Percentiles rank a stretch among this genome's conserved stretches.
phyloP scores from a whole-genome alignment of 768 basidiomycete species.

The Cyathus striatus region DNA sequence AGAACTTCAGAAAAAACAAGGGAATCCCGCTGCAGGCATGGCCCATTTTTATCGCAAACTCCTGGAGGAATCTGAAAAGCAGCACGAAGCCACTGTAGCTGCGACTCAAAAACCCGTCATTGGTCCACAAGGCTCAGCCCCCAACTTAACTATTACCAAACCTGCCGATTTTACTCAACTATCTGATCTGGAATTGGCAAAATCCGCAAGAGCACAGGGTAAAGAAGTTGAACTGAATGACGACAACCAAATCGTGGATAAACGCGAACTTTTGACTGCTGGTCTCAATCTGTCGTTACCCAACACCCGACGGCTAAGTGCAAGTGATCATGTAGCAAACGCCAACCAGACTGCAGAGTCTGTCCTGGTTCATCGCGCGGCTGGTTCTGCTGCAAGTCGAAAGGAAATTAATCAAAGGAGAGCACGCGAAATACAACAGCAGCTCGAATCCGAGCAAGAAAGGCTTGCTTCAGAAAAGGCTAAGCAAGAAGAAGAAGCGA shows the following conservation, averaged over 20 bases:
- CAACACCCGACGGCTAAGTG: conserved; percentile 69
- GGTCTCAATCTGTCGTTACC: conserved; percentile 88
- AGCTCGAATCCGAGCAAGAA: conserved; percentile 72
- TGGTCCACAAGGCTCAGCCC: conserved; percentile 58
- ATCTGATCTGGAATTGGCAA: conserved; percentile 75
- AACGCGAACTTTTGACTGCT: conserved; percentile 85
- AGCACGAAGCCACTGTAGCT: conserved; percentile 84
- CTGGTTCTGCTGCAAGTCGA: conserved; percentile 75
- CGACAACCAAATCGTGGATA: conserved; percentile 96
- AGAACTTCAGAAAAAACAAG: conserved; percentile 61
- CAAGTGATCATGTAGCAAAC: conserved; percentile 24
- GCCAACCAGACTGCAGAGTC: conserved; percentile 8
- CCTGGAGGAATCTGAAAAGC: conserved; percentile 72
- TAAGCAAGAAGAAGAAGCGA: conserved; percentile 57
- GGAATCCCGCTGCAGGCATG: conserved; percentile 64
- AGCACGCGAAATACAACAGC: conserved; percentile 67
- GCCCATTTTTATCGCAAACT: conserved; percentile 79
- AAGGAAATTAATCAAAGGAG: conserved; percentile 84
- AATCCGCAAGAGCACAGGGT: conserved; percentile 64
- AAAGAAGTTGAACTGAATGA: conserved; percentile 92
- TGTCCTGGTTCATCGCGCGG: conserved; percentile 62
- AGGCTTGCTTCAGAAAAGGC: conserved; percentile 52
- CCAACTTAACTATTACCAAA: conserved; percentile 73
- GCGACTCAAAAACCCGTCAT: conserved; percentile 59
- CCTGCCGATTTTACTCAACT: conserved; percentile 57